Conservation (phyloP, 345 rosid species). For the Eutrema japonicum region DNA sequence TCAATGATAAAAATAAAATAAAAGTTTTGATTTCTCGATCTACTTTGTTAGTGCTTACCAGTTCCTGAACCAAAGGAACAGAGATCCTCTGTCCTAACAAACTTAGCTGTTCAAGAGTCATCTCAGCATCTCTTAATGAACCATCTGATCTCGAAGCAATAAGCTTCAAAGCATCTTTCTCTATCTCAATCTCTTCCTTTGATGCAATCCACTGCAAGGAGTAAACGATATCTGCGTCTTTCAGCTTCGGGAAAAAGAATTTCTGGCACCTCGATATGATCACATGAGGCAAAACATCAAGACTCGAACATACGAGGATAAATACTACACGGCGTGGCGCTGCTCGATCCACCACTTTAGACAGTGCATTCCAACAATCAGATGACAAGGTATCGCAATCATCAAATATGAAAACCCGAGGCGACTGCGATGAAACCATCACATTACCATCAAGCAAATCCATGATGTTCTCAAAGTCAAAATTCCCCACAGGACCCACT, state of each 20-base stretch:
- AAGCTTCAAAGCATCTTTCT: slow-evolving; percentile 88
- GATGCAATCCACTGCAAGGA: slow-evolving; percentile 84
- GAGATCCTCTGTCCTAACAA: slow-evolving; percentile 90
- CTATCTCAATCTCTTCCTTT: slow-evolving; percentile 78
- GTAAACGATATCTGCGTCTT: slow-evolving; percentile 82
- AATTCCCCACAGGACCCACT: slow-evolving; percentile 82
- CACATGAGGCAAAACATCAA: slow-evolving; percentile 92
- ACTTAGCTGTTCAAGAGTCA: slow-evolving; percentile 96
- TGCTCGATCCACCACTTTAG: slow-evolving; percentile 79
- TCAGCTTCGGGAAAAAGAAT: slow-evolving; percentile 93
- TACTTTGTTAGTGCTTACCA: slow-evolving; percentile 52
- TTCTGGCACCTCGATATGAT: slow-evolving; percentile 96
- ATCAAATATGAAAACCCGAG: slow-evolving; percentile 83
- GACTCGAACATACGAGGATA: slow-evolving; percentile 86
- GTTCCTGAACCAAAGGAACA: slow-evolving; percentile 85
- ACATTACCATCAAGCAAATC: slow-evolving; percentile 68
- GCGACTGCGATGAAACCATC: slow-evolving; percentile 52
- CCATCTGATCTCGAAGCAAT: slow-evolving; percentile 97
- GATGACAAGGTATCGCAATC: slow-evolving; percentile 82
- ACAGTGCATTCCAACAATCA: slow-evolving; percentile 83
- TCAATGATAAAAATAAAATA: neutral
- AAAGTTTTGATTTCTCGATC: neutral
- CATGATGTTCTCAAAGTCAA: slow-evolving; percentile 72
- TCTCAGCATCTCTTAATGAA: slow-evolving; percentile 94
- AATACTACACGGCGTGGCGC: slow-evolving; percentile 83